Percentiles rank a stretch among this genome's conserved stretches.
Conservation (phyloP, 192 early-diverging fungal species). For the Lobosporangium transversale region DNA sequence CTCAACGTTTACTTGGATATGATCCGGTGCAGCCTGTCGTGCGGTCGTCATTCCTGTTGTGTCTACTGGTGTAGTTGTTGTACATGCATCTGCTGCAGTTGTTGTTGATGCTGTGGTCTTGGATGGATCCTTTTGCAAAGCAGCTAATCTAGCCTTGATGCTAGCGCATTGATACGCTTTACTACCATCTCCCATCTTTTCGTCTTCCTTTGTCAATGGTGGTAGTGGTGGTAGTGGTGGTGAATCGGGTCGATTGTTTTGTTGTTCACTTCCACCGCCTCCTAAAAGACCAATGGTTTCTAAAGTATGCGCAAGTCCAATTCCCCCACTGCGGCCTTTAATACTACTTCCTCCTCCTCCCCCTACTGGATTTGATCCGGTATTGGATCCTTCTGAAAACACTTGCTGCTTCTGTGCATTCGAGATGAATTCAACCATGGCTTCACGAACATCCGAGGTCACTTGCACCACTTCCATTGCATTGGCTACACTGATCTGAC, state of each 20-base stretch:
- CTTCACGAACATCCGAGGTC: conserved; percentile 40
- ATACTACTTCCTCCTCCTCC: not conserved
- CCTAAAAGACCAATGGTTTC: not conserved
- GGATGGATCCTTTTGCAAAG: not conserved
- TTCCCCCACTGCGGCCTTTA: no score
- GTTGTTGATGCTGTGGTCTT: no score
- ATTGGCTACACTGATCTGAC: conserved; percentile 43
- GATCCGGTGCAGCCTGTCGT: not conserved
- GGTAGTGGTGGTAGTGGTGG: conserved; percentile 9
- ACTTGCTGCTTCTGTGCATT: not conserved
- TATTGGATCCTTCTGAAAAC: not conserved
- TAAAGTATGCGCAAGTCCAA: no score
- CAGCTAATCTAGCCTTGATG: not conserved
- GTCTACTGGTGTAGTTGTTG: not conserved
- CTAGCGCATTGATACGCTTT: not conserved
- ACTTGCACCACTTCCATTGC: conserved; percentile 42
- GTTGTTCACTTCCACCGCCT: not conserved
- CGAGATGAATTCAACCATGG: conserved; percentile 43
- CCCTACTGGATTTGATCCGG: not conserved
- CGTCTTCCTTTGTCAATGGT: conserved; percentile 37
- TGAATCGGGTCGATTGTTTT: not conserved
- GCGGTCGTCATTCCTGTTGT: not conserved
- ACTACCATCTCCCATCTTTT: conserved; percentile 44
- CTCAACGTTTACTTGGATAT: conserved; percentile 22
- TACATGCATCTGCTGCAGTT: no score